These are phyloP conservation scores for Amphicarpaea edgeworthii DNA, from an alignment of 306 rosid species.

Conservation along the genomic window DNA sequence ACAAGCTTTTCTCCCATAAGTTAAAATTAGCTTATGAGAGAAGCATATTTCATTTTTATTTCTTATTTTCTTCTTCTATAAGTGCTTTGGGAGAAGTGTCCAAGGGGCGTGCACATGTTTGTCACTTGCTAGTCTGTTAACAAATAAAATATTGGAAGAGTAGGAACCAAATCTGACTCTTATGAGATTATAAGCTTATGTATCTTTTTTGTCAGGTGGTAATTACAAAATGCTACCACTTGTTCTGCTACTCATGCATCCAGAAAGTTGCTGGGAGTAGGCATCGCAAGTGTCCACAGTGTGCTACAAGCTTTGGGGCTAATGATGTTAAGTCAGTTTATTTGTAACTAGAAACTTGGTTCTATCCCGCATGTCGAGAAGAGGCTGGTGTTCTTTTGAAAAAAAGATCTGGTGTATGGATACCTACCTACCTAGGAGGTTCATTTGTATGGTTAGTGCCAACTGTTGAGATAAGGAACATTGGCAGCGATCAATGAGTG, in stretches of 20 bases:
- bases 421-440: constrained; percentile 29
- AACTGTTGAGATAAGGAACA: constrained; percentile 54
- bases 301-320: constrained; percentile 85
- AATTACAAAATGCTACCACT: constrained; percentile 98
- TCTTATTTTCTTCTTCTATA: not conserved
- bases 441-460: constrained; percentile 53
- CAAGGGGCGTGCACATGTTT: not conserved
- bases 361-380: constrained; percentile 40
- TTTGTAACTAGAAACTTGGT: constrained; percentile 61
- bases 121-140: not conserved
- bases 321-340: constrained; percentile 94
- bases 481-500: constrained; percentile 48
- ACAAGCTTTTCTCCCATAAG: not conserved
- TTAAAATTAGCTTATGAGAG: not conserved
- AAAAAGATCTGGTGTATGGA: constrained; percentile 49
- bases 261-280: constrained; percentile 77
- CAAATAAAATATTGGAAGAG: not conserved
- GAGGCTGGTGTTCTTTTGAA: constrained; percentile 42
- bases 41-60: not conserved
- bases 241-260: constrained; percentile 89
- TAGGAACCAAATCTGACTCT: not conserved
- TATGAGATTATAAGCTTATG: constrained; percentile 8
- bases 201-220: constrained; percentile 71
- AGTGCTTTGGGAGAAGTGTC: too few relatives aligned
- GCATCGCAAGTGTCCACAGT: constrained; percentile 91